phyloP scores from a whole-genome alignment of 345 rosid species.

The Heritiera littoralis region DNA sequence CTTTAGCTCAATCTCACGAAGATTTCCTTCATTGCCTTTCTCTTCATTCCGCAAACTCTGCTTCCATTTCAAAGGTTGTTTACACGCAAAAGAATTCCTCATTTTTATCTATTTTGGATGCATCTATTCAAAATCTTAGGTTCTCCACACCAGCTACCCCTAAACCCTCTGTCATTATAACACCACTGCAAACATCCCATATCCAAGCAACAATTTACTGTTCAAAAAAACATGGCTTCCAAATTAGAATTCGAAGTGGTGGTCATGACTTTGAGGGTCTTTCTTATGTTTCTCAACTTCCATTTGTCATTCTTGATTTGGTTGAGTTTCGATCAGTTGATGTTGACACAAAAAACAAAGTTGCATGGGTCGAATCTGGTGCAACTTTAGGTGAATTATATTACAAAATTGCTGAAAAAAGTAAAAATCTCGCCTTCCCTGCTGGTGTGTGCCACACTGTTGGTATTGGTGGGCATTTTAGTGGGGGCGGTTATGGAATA shows the following conservation, averaged over 20 bases:
- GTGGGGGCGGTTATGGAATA: neutral
- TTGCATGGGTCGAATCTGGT: conserved; percentile 14
- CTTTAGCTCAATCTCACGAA: neutral
- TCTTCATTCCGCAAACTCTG: neutral
- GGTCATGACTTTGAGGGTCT: conserved; percentile 20
- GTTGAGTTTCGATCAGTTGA: neutral
- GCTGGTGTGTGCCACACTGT: conserved; percentile 5
- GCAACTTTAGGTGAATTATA: conserved; percentile 9
- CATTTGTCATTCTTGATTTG: conserved; percentile 16
- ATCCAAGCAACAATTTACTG: conserved; percentile 10
- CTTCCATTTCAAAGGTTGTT: neutral
- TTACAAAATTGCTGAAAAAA: conserved; percentile 5
- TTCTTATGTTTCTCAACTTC: neutral
- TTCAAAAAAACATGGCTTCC: conserved; percentile 6
- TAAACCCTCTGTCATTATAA: neutral
- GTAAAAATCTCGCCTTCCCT: conserved; percentile 7
- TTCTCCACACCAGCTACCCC: conserved; percentile 10
- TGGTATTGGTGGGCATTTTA: conserved; percentile 9
- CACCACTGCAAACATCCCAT: neutral
- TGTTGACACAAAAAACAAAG: neutral
- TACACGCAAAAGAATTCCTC: neutral
- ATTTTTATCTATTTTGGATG: neutral
- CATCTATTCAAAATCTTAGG: neutral
- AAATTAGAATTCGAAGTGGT: conserved; percentile 14
- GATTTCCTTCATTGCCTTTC: conserved; percentile 1